These are phyloP conservation scores for Aspergillus thermomutatus DNA, from an alignment of 2,329 filamentous ascomycete species.

Conservation along the genomic window DNA sequence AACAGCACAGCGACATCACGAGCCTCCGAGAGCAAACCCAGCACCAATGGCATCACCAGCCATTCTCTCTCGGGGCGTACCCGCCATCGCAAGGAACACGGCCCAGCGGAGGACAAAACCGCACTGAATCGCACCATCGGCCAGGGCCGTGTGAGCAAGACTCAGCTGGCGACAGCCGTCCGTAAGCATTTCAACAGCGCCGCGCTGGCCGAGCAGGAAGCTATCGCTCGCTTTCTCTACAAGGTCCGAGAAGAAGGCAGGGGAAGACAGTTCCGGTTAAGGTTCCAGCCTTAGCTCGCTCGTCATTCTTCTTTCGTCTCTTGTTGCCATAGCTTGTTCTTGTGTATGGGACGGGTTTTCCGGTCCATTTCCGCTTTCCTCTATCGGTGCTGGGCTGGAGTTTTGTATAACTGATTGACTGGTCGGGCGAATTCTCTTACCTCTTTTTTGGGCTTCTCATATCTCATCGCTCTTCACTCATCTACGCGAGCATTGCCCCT, in stretches of 20 bases:
- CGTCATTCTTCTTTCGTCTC: not conserved
- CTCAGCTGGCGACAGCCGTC: slow-evolving; percentile 41
- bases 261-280: slow-evolving; percentile 39
- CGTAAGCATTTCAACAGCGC: slow-evolving; percentile 48
- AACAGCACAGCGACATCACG: not conserved
- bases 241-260: slow-evolving; percentile 46
- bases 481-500: not conserved
- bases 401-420: not conserved
- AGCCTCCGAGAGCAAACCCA: not conserved
- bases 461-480: not conserved
- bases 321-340: not conserved
- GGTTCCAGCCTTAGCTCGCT: slow-evolving; percentile 37
- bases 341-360: not conserved
- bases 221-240: slow-evolving; percentile 47
- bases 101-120: slow-evolving; percentile 13
- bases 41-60: slow-evolving; percentile 12
- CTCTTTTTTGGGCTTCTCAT: not conserved
- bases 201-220: slow-evolving; percentile 45
- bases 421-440: not conserved
- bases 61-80: slow-evolving; percentile 4
- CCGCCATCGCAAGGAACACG: slow-evolving; percentile 4
- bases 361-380: not conserved
- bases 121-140: slow-evolving; percentile 28
- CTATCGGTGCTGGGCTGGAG: not conserved
- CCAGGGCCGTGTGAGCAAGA: slow-evolving; percentile 41